These are phyloP conservation scores for Conoideocrella luteorostrata DNA, from an alignment of 2,329 filamentous ascomycete species.

Conservation along the genomic window DNA sequence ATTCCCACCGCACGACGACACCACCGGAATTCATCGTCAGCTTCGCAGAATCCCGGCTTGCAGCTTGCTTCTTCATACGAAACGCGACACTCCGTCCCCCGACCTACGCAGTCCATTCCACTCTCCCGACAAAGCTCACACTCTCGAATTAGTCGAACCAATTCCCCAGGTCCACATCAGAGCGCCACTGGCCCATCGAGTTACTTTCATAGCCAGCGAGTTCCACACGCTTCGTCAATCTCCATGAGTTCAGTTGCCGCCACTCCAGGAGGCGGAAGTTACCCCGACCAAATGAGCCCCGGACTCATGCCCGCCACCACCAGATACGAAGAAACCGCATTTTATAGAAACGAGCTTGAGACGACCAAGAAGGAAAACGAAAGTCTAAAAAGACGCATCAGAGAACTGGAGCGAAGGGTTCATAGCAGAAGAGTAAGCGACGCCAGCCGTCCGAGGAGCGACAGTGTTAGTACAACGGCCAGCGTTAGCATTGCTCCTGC, in stretches of 20 bases:
- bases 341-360: slow-evolving; percentile 55
- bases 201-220: slow-evolving; percentile 43
- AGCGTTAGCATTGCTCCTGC: slow-evolving; percentile 36
- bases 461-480: slow-evolving; percentile 47
- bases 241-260: slow-evolving; percentile 32
- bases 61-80: slow-evolving; percentile 31
- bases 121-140: slow-evolving; percentile 49
- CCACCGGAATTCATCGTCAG: slow-evolving; percentile 52
- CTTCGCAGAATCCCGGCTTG: slow-evolving; percentile 44
- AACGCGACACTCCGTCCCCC: slow-evolving; percentile 36
- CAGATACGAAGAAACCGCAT: slow-evolving; percentile 57
- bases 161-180: slow-evolving; percentile 40
- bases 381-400: slow-evolving; percentile 50
- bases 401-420: slow-evolving; percentile 54
- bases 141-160: slow-evolving; percentile 46
- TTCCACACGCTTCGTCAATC: slow-evolving; percentile 28
- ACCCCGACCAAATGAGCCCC: slow-evolving; percentile 41
- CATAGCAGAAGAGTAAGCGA: slow-evolving; percentile 43
- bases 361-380: slow-evolving; percentile 59
- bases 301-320: slow-evolving; percentile 49
- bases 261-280: slow-evolving; percentile 31
- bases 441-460: slow-evolving; percentile 39
- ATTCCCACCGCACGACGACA: slow-evolving; percentile 49
- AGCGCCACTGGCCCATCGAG: slow-evolving; percentile 36
- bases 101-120: slow-evolving; percentile 36